A percentile compares a stretch with the other conserved stretches of the same genome.
These are phyloP conservation scores for Nectriaceae sp. DNA, from an alignment of 2,329 filamentous ascomycete genomes.

Conservation along the genomic window DNA sequence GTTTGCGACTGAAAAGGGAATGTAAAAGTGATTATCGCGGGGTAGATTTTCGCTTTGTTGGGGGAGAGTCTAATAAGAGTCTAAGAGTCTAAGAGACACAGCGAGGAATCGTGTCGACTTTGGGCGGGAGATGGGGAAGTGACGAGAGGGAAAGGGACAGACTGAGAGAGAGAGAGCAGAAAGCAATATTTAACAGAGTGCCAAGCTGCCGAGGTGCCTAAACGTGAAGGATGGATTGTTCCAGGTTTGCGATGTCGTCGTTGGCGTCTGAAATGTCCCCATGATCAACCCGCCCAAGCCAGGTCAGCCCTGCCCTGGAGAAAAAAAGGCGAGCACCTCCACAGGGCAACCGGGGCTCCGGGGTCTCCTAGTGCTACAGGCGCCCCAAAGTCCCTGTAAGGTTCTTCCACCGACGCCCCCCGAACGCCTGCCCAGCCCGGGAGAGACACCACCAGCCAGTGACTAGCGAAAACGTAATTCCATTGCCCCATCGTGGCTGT, in stretches of 20 bases:
- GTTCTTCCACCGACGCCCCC: background rate
- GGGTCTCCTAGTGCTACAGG: no score
- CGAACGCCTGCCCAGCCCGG: background rate
- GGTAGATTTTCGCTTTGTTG: background rate
- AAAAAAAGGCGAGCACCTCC: no score
- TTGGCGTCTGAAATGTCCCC: background rate
- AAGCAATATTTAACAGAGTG: background rate
- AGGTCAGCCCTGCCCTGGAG: background rate
- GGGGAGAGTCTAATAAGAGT: background rate
- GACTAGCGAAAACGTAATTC: slow-evolving; percentile 22
- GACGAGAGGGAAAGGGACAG: background rate
- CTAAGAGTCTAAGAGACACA: background rate
- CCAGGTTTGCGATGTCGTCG: background rate
- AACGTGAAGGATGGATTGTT: background rate
- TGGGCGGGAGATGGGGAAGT: background rate
- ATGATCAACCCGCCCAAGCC: background rate
- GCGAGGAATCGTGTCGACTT: no score
- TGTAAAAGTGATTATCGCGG: background rate
- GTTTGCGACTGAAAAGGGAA: background rate
- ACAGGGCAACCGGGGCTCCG: no score
- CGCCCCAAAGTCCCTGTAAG: background rate
- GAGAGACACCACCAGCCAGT: background rate
- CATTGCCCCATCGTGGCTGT: slow-evolving; percentile 11
- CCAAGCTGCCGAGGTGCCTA: background rate
- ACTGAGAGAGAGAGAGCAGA: background rate